Evolutionary conservation across 148 eudicot genomes (phyloP).

Genomic region (Simmondsia chinensis): DNA sequence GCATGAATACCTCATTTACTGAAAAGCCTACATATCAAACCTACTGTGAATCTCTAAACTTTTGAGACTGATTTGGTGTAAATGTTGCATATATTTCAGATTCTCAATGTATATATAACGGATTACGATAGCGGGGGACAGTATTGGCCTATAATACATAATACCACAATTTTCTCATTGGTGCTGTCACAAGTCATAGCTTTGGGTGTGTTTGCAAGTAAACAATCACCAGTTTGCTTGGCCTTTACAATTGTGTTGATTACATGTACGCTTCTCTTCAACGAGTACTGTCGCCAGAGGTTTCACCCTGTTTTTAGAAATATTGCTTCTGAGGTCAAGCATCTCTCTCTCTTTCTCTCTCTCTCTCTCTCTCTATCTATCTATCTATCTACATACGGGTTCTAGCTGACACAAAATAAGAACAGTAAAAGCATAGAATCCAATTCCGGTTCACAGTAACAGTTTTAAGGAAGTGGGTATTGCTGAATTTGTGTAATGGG

Average conservation of each 20-base stretch:
- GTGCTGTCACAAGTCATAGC: conserved; percentile 64
- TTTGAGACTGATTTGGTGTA: no score
- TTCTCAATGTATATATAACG: conserved; percentile 76
- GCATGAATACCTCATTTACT: not conserved
- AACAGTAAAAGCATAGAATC: no score
- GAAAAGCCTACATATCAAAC: not conserved
- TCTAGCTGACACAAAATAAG: not conserved
- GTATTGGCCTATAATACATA: conserved; percentile 81
- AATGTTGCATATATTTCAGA: conserved; percentile 47
- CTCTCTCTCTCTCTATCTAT: not conserved
- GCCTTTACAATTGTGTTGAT: conserved; percentile 50
- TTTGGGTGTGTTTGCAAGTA: conserved; percentile 48
- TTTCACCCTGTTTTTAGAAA: conserved; percentile 48
- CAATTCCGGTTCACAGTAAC: no score
- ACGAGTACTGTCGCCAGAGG: conserved; percentile 68
- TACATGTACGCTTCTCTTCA: conserved; percentile 56
- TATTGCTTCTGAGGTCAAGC: conserved; percentile 47
- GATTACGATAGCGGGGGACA: conserved; percentile 75
- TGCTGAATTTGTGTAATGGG: no score
- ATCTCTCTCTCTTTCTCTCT: not conserved
- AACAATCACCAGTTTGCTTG: conserved; percentile 40
- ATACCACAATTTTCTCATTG: conserved; percentile 62
- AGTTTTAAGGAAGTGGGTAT: no score
- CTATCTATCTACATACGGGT: not conserved
- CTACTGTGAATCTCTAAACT: not conserved